These are phyloP conservation scores for Plenodomus biglobosus DNA, from an alignment of 2,329 filamentous ascomycete species.

Conservation along the genomic window DNA sequence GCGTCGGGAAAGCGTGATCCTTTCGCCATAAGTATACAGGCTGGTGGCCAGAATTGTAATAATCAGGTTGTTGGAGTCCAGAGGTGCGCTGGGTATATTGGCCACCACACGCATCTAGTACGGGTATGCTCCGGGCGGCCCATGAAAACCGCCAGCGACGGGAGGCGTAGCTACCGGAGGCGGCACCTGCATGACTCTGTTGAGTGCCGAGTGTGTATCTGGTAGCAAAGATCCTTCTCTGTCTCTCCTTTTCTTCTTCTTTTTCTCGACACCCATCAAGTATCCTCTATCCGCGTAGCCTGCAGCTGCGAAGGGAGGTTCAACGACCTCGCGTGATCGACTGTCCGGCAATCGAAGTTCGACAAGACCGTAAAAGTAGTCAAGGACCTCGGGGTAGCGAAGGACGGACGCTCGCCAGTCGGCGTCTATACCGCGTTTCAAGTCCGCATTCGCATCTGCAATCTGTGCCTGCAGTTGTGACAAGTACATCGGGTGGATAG, in stretches of 20 bases:
- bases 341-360: conserved; percentile 66
- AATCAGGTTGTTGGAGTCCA: too few species aligned
- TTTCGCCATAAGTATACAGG: not conserved
- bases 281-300: conserved; percentile 44
- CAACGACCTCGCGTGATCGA: conserved; percentile 39
- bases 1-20: not conserved
- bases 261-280: conserved; percentile 29
- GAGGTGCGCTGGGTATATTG: too few species aligned
- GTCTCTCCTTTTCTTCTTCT: conserved; percentile 40
- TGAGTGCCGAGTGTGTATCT: conserved; percentile 19
- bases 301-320: conserved; percentile 44
- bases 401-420: conserved; percentile 77
- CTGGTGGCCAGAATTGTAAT: too few species aligned
- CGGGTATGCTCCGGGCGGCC: conserved; percentile 28
- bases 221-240: conserved; percentile 31
- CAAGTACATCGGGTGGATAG: conserved; percentile 46
- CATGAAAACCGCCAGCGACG: conserved; percentile 28
- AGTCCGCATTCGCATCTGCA: conserved; percentile 62
- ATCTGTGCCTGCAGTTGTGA: conserved; percentile 56
- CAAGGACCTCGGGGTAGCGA: conserved; percentile 75
- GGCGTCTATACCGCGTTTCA: conserved; percentile 75
- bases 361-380: conserved; percentile 76
- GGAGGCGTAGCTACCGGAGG: conserved; percentile 42
- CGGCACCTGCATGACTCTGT: conserved; percentile 31
- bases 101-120: conserved; percentile 5